Percentiles rank a stretch among this genome's conserved stretches.
Conservation (phyloP, 805 yeast genomes). For the Debaryomyces prosopidis region DNA sequence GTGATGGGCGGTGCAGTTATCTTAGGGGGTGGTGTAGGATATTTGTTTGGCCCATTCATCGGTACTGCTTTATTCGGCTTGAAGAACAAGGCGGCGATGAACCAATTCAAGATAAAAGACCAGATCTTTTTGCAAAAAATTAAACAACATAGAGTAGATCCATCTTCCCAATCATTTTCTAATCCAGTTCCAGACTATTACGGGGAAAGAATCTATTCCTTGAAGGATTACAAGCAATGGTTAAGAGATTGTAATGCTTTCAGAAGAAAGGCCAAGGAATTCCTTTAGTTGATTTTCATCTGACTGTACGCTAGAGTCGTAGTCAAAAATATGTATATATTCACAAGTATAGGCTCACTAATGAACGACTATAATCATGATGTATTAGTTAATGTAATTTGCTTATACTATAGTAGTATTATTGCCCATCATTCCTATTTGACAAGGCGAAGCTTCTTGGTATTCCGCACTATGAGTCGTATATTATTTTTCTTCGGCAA, state of each 20-base stretch:
- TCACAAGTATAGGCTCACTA: background rate
- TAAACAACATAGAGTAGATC: slow-evolving; percentile 82
- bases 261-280: slow-evolving; percentile 77
- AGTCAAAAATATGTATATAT: background rate
- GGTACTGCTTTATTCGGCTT: slow-evolving; percentile 72
- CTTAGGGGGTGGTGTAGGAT: slow-evolving; percentile 75
- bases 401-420: too few relatives aligned
- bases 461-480: too few relatives aligned
- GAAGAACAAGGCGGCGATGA: slow-evolving; percentile 46
- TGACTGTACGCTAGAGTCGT: background rate
- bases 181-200: slow-evolving; percentile 99
- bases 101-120: slow-evolving; percentile 60
- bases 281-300: slow-evolving; percentile 41
- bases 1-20: slow-evolving; percentile 74
- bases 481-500: too few relatives aligned
- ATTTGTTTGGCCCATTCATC: slow-evolving; percentile 74
- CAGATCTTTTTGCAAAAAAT: slow-evolving; percentile 73
- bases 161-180: slow-evolving; percentile 82
- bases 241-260: slow-evolving; percentile 91
- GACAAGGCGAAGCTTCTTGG: too few relatives aligned
- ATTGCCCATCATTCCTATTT: too few relatives aligned
- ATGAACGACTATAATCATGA: too few relatives aligned
- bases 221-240: slow-evolving; percentile 92
- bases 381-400: too few relatives aligned
- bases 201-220: slow-evolving; percentile 90